phyloP scores from a whole-genome alignment of 2,329 filamentous ascomycete genomes.

The Arthrobotrys megalospora region DNA sequence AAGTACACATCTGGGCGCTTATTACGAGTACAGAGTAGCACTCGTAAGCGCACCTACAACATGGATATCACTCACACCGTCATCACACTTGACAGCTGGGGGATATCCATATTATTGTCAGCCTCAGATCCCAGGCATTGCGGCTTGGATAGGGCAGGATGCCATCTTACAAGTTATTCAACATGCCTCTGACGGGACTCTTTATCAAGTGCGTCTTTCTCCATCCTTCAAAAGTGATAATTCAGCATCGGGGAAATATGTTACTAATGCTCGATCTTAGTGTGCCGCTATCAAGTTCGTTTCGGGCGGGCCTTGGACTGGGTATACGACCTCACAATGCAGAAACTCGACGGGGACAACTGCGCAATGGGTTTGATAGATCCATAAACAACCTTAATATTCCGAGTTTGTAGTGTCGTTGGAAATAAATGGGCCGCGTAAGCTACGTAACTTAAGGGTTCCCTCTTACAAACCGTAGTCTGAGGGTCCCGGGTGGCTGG shows the following conservation, averaged over 20 bases:
- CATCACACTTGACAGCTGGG: conserved; percentile 1
- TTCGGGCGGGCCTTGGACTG: conserved; percentile 10
- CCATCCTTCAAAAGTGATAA: not conserved
- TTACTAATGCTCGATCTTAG: not conserved
- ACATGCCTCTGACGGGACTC: conserved; percentile 21
- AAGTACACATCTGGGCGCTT: conserved; percentile 16
- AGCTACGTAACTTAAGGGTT: too few relatives aligned
- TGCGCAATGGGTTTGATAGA: not conserved
- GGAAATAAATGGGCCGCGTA: not conserved
- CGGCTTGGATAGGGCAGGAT: conserved; percentile 16
- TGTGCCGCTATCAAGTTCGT: conserved; percentile 38
- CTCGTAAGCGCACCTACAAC: conserved; percentile 9
- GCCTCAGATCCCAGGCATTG: conserved; percentile 19
- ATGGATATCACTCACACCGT: conserved; percentile 20
- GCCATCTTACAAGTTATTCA: conserved; percentile 31
- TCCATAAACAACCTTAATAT: not conserved
- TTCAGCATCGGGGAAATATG: not conserved
- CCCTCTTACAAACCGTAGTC: too few relatives aligned
- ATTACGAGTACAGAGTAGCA: conserved; percentile 20
- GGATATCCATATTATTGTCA: conserved; percentile 29
- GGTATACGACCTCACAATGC: conserved; percentile 23
- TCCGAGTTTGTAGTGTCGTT: not conserved
- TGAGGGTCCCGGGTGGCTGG: too few relatives aligned
- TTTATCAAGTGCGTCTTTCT: conserved; percentile 24
- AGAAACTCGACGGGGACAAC: conserved; percentile 8